Evolutionary conservation across 163 green algal species (phyloP).

Genomic region (Chloromonas sp.): DNA sequence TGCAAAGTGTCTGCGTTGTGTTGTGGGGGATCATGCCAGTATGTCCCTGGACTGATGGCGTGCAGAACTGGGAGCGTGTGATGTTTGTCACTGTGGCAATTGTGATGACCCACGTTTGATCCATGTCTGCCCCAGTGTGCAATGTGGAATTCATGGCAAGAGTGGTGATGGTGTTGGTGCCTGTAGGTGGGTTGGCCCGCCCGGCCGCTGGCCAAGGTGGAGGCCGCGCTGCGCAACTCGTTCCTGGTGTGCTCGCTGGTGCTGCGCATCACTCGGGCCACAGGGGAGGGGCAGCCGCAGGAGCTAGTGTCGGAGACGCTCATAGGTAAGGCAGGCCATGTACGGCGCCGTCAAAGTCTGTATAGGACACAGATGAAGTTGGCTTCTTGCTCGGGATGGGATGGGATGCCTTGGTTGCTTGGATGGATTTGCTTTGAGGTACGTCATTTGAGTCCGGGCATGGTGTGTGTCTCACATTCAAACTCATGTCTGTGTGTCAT

Average conservation of each 20-base stretch:
- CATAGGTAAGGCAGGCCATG: not conserved
- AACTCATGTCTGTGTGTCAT: not conserved
- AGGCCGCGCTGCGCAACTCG: constrained; percentile 77
- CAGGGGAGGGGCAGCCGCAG: not conserved
- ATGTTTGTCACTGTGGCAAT: too few relatives aligned
- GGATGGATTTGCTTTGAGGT: too few relatives aligned
- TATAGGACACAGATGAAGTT: not conserved
- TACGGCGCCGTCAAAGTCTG: not conserved
- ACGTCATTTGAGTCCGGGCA: too few relatives aligned
- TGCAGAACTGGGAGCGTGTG: too few relatives aligned
- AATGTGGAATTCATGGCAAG: too few relatives aligned
- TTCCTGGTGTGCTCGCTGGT: constrained; percentile 80
- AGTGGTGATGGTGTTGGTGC: not conserved
- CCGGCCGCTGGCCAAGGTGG: constrained; percentile 73
- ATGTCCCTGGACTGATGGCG: too few relatives aligned
- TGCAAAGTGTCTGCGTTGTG: too few relatives aligned
- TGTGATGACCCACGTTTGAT: too few relatives aligned
- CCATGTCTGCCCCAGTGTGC: too few relatives aligned
- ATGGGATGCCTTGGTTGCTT: not conserved
- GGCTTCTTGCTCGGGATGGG: not conserved
- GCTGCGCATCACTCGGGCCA: constrained; percentile 14
- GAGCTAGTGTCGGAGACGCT: not conserved
- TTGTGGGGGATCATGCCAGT: too few relatives aligned
- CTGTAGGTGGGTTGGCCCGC: constrained; percentile 82
- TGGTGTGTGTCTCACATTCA: too few relatives aligned